phyloP scores from a whole-genome alignment of 2,329 filamentous ascomycete species.

The Coniella lustricola region DNA sequence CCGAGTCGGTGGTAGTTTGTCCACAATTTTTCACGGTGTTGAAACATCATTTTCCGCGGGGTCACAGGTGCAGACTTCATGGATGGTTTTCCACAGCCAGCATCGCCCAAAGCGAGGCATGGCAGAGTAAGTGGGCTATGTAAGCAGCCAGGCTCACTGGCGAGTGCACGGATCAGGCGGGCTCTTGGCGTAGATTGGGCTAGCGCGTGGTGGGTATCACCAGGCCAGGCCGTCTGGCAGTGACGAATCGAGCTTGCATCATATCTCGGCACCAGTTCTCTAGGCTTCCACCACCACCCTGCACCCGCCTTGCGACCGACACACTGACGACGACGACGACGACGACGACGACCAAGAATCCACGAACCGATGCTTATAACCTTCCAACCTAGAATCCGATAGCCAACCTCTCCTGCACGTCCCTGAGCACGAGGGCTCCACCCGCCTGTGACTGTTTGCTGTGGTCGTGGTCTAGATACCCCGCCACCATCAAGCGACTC shows the following conservation, averaged over 20 bases:
- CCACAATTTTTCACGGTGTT: no score
- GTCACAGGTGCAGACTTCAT: no score
- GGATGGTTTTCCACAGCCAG: no score
- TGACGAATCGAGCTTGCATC: conserved; percentile 16
- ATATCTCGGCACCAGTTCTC: conserved; percentile 12
- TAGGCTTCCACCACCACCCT: conserved; percentile 11
- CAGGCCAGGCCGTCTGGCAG: conserved; percentile 1
- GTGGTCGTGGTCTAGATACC: conserved; percentile 1
- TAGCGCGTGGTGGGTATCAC: conserved; percentile 4
- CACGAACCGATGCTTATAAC: not conserved
- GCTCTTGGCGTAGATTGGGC: conserved; percentile 1
- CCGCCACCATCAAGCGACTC: conserved; percentile 8
- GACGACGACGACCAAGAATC: no score
- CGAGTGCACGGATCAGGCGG: conserved; percentile 3
- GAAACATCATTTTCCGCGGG: no score
- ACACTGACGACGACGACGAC: conserved; percentile 10
- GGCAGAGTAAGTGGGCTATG: not conserved
- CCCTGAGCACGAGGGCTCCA: not conserved
- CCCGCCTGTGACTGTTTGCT: not conserved
- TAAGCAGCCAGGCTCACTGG: not conserved
- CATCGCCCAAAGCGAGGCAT: no score
- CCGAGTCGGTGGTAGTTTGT: no score
- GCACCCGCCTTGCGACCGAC: conserved; percentile 6
- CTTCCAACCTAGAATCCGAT: not conserved
- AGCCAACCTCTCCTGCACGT: not conserved